Evolutionary conservation across 1,284 basidiomycete genomes (phyloP), one percentile per base, ranked within the genome.

Genomic region (Quambalaria eucalypti): DNA sequence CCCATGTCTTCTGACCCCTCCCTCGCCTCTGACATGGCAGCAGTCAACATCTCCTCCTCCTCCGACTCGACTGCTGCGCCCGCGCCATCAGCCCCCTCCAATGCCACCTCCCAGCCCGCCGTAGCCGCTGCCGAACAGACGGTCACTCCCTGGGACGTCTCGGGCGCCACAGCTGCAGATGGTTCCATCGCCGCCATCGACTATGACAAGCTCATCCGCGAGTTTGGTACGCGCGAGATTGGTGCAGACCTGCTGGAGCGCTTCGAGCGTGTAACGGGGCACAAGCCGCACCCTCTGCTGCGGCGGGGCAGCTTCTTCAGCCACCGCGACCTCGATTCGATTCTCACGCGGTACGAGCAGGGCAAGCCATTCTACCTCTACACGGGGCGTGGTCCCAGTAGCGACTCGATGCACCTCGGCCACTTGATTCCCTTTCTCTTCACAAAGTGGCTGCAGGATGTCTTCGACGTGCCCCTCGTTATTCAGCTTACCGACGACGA

Each of bases 401-500:
- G 88, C 65, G 89, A 90, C 75, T 95, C 90, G 70, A 90, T 99
- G 87, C 95, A 99, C 79, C 79, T 98, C 60, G 95, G 95, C 25
- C 95, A 99, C 76, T 87, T 95, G 84, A 86, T 97, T 57, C 95
- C 93, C 0, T 98, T 99, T 77, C 82, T 88, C 51, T 96, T 99
- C 78, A 97, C 95, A 54, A 92, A 93, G 88, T 90, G 93, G 90
- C 78, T 98, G 58, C 93, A 98, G 78, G 90, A 95, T 52, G 90
- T 95, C 25, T 97, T 98, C 76, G 83, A 92, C 65, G 89, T 90
- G 12, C 91, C 93, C 2, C 79, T 96, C 33, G 95, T 98, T 52
- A 81, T 98, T 52, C 93, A 98, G 76, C 82, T 98, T 5, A 98
- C 93, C 90, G 95, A 99, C 73, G 95, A 99, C 77, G 95, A 99